Conservation (phyloP, 495 filamentous ascomycete species). For the Podospora pseudoanserina region DNA sequence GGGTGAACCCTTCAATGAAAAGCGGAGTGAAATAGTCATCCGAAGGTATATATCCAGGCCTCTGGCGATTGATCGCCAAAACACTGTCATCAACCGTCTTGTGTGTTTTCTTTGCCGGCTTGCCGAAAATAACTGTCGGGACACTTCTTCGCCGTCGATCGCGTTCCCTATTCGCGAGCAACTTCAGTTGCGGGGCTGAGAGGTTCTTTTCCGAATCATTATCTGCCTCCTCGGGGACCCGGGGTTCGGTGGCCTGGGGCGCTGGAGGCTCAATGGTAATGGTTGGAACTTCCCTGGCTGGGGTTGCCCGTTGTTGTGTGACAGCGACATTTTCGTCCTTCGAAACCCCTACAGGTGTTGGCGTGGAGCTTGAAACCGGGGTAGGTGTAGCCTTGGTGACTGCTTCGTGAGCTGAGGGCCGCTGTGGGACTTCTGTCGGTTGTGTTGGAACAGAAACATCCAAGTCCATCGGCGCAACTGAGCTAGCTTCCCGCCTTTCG, state of each 20-base stretch:
- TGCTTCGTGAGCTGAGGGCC: background rate
- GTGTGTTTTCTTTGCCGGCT: conserved; percentile 39
- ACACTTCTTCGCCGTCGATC: conserved; percentile 62
- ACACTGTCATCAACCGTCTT: conserved; percentile 29
- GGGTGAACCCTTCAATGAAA: conserved; percentile 66
- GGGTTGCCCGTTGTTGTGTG: background rate
- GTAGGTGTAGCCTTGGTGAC: background rate
- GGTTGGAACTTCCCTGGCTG: background rate
- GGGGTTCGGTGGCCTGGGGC: background rate
- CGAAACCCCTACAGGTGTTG: background rate
- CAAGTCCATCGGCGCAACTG: background rate
- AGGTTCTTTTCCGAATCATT: conserved; percentile 29
- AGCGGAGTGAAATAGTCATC: conserved; percentile 80
- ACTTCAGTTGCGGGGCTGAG: conserved; percentile 40
- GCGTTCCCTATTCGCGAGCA: conserved; percentile 55
- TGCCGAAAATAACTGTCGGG: conserved; percentile 79
- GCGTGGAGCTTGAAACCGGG: background rate
- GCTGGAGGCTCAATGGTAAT: conserved; percentile 3
- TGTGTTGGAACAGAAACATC: background rate
- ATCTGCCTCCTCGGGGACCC: conserved; percentile 2
- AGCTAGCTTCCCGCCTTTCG: background rate
- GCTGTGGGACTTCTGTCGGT: background rate
- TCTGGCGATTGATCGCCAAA: conserved; percentile 32
- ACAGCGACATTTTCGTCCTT: background rate
- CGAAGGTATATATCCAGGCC: conserved; percentile 38